A percentile compares a stretch with the other conserved stretches of the same genome.
phyloP scores from a whole-genome alignment of 495 filamentous ascomycete species.

The Polyplosphaeria fusca region DNA sequence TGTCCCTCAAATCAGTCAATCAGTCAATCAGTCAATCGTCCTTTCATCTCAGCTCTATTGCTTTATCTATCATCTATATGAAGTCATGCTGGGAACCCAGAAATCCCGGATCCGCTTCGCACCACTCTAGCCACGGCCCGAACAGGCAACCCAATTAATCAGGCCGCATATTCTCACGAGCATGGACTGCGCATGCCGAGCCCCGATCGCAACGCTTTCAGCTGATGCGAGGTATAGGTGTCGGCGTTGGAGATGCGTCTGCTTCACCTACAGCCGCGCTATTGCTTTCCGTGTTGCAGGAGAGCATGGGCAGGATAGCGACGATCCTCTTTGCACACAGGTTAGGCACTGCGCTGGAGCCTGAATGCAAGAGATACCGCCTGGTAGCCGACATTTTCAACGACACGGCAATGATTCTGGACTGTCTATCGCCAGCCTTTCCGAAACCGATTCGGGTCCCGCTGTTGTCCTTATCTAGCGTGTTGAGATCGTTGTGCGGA shows the following conservation, averaged over 20 bases:
- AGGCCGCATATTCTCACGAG: too few species aligned
- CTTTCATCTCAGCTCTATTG: too few species aligned
- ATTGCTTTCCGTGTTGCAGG: constrained; percentile 81
- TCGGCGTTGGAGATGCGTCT: constrained; percentile 83
- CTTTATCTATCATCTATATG: not conserved
- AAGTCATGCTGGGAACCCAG: not conserved
- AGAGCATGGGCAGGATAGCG: constrained; percentile 76
- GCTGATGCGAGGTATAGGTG: constrained; percentile 46
- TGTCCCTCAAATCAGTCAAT: too few species aligned
- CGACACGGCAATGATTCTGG: constrained; percentile 83
- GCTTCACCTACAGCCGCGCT: constrained; percentile 85
- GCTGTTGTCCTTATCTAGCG: constrained; percentile 70
- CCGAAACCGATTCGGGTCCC: constrained; percentile 64
- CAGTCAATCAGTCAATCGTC: too few species aligned
- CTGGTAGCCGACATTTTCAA: constrained; percentile 91
- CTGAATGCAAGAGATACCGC: constrained; percentile 92
- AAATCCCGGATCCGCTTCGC: not conserved
- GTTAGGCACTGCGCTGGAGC: constrained; percentile 81
- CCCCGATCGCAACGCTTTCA: not conserved
- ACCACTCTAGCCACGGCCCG: too few species aligned
- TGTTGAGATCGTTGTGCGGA: constrained; percentile 79
- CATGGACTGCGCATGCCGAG: not conserved
- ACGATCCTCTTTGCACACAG: constrained; percentile 89
- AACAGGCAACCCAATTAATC: not conserved
- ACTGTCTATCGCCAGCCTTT: constrained; percentile 79